Evolutionary conservation across 2,329 filamentous ascomycete genomes (phyloP).

Genomic region (Graphilbum sp.): DNA sequence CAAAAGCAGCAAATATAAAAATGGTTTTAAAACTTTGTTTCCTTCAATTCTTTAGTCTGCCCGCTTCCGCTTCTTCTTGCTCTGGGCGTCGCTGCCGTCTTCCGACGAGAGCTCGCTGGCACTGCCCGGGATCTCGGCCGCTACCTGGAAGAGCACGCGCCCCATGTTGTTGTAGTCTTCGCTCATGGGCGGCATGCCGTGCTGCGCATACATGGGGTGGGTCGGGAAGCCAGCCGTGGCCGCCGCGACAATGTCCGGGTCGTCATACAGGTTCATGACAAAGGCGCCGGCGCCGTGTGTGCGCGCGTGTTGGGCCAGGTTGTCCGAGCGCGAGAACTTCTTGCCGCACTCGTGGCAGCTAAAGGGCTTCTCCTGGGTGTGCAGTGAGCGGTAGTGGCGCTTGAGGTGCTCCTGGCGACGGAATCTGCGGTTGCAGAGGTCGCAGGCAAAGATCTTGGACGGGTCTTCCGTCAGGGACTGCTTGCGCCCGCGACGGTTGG

Average conservation of each 20-base stretch:
- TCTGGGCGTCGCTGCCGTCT: conserved; percentile 30
- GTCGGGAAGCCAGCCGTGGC: conserved; percentile 11
- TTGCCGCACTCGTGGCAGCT: conserved; percentile 96
- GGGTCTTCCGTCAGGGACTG: conserved; percentile 96
- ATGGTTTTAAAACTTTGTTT: too few relatives aligned
- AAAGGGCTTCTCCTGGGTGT: conserved; percentile 97
- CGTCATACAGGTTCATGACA: conserved; percentile 75
- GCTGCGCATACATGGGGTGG: conserved; percentile 19
- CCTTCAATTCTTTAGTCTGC: conserved; percentile 39
- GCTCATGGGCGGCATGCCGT: conserved; percentile 22
- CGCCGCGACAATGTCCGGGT: conserved; percentile 34
- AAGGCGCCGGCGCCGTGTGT: conserved; percentile 85
- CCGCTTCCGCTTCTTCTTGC: conserved; percentile 69
- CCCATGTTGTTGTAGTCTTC: conserved; percentile 55
- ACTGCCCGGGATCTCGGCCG: conserved; percentile 55
- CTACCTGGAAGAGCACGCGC: conserved; percentile 67
- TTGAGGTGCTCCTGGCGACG: conserved; percentile 96
- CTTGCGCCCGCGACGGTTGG: conserved; percentile 90
- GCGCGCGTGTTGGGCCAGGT: conserved; percentile 86
- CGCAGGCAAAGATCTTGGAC: conserved; percentile 95
- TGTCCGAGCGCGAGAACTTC: conserved; percentile 97
- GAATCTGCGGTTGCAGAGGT: conserved; percentile 92
- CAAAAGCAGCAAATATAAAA: too few relatives aligned
- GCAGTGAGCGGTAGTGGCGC: conserved; percentile 93
- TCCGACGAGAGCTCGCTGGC: conserved; percentile 41